Evolutionary conservation across 2,329 filamentous ascomycete genomes (phyloP).

Genomic region (Tolypocladium album): DNA sequence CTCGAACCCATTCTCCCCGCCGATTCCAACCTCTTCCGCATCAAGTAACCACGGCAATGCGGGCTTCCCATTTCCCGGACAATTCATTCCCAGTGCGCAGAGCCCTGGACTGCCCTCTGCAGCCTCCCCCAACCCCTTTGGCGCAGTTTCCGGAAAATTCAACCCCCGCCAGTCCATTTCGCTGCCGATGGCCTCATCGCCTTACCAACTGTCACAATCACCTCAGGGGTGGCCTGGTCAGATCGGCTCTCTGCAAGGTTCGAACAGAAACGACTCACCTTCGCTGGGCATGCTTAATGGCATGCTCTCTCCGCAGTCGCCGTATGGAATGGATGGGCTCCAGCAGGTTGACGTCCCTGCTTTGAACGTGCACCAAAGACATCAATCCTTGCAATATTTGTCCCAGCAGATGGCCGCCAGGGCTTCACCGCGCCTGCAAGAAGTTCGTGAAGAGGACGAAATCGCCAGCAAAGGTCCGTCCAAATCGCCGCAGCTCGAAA

Average conservation of each 20-base stretch:
- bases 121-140: slow-evolving; percentile 63
- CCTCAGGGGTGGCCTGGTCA: slow-evolving; percentile 48
- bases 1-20: slow-evolving; percentile 71
- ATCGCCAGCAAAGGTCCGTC: slow-evolving; percentile 37
- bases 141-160: slow-evolving; percentile 44
- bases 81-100: slow-evolving; percentile 51
- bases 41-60: slow-evolving; percentile 53
- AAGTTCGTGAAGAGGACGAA: slow-evolving; percentile 65
- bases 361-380: slow-evolving; percentile 40
- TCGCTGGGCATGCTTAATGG: slow-evolving; percentile 40
- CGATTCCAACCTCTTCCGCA: slow-evolving; percentile 68
- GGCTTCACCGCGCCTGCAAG: slow-evolving; percentile 54
- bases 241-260: slow-evolving; percentile 41
- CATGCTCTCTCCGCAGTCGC: slow-evolving; percentile 54
- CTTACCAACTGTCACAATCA: slow-evolving; percentile 55
- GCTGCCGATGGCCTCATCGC: slow-evolving; percentile 51
- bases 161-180: slow-evolving; percentile 66
- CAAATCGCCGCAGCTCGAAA: slow-evolving; percentile 40
- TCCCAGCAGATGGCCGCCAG: slow-evolving; percentile 42
- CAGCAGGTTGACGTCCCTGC: slow-evolving; percentile 28
- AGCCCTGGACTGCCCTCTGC: slow-evolving; percentile 55
- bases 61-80: slow-evolving; percentile 44
- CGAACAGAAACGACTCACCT: slow-evolving; percentile 53
- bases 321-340: slow-evolving; percentile 44
- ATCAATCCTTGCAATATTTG: slow-evolving; percentile 50